A percentile compares a stretch with the other conserved stretches of the same genome.
phyloP scores from a whole-genome alignment of 148 eudicot species.

The Amaranthus cruentus region DNA sequence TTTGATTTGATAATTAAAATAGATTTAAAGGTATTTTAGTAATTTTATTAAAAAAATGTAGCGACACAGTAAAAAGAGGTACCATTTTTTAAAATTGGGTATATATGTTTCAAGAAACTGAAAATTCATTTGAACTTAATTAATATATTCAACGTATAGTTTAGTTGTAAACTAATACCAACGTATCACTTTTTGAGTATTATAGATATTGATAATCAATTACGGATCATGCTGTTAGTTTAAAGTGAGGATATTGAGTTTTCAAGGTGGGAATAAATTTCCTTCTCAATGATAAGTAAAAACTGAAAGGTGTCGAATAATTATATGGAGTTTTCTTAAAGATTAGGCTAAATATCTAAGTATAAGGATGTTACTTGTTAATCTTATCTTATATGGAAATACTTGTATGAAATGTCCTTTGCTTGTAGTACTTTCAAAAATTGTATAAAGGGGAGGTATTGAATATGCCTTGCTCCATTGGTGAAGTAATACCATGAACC shows the following conservation, averaged over 20 bases:
- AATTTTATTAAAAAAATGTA: too few species aligned
- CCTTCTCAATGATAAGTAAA: not conserved
- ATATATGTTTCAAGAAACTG: too few species aligned
- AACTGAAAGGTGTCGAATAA: constrained; percentile 13
- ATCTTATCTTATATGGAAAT: not conserved
- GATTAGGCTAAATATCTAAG: not conserved
- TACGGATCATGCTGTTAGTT: not conserved
- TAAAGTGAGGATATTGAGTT: not conserved
- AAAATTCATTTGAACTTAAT: too few species aligned
- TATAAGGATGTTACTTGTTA: not conserved
- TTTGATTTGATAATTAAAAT: too few species aligned
- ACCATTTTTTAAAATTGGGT: too few species aligned
- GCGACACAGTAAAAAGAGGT: too few species aligned
- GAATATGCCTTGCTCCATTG: constrained; percentile 18
- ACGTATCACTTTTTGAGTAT: too few species aligned
- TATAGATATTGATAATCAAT: too few species aligned
- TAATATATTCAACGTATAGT: too few species aligned
- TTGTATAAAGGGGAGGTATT: not conserved
- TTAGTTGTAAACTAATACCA: too few species aligned
- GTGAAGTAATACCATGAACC: not conserved
- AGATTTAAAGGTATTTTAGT: too few species aligned
- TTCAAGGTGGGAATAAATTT: constrained; percentile 9
- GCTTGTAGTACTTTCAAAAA: constrained; percentile 8
- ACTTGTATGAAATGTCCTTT: constrained; percentile 1
- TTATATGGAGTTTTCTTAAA: constrained; percentile 17